phyloP scores from a whole-genome alignment of 164 flowering plant species.

The Stephania japonica region DNA sequence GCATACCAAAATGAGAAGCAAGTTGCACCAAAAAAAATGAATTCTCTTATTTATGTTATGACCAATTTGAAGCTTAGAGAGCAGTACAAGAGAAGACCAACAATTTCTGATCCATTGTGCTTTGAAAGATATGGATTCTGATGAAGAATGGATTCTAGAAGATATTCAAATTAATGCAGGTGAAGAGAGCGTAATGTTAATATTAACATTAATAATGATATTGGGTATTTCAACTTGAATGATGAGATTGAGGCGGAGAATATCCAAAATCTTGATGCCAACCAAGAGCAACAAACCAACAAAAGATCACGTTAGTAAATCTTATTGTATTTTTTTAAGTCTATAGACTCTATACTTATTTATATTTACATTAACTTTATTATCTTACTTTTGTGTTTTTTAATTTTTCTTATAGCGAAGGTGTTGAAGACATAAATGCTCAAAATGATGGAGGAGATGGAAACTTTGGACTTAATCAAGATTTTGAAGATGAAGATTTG shows the following conservation, averaged over 20 bases:
- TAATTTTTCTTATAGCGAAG: too few relatives aligned
- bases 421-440: not conserved
- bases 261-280: too few relatives aligned
- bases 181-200: too few relatives aligned
- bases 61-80: not conserved
- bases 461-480: not conserved
- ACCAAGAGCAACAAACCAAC: too few relatives aligned
- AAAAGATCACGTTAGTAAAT: too few relatives aligned
- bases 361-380: too few relatives aligned
- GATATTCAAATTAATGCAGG: not conserved
- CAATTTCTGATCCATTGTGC: not conserved
- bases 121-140: not conserved
- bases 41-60: not conserved
- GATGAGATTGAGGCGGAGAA: not conserved
- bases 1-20: not conserved
- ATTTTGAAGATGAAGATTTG: not conserved
- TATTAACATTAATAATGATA: not conserved
- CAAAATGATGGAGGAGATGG: not conserved
- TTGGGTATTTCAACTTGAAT: not conserved
- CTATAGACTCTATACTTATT: too few relatives aligned
- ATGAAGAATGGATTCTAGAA: not conserved
- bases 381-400: too few relatives aligned
- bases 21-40: not conserved
- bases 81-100: not conserved
- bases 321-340: too few relatives aligned